Evolutionary conservation across 805 yeast genomes (phyloP).

Genomic region (Pichia deserticola): DNA sequence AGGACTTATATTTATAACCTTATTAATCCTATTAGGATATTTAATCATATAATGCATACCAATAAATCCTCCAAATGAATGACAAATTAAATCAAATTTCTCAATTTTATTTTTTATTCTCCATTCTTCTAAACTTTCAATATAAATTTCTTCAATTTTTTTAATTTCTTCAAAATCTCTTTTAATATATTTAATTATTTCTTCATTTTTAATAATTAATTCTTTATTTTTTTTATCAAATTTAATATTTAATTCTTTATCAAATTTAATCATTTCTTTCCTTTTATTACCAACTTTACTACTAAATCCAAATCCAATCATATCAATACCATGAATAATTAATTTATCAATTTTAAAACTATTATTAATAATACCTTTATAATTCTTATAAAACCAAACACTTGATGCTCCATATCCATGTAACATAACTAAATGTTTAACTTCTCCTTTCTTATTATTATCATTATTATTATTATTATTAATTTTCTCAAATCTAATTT

Average conservation of each 20-base stretch:
- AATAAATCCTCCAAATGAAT: constrained; percentile 68
- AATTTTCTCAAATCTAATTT: constrained; percentile 19
- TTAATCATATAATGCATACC: constrained; percentile 55
- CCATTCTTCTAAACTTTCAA: constrained; percentile 61
- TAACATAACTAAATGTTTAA: constrained; percentile 38
- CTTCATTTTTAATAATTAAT: constrained; percentile 1
- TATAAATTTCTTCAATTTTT: constrained; percentile 48
- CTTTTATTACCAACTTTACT: constrained; percentile 15
- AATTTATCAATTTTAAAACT: constrained; percentile 13
- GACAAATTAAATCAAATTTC: constrained; percentile 60
- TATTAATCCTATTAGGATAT: constrained; percentile 47
- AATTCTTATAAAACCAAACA: constrained; percentile 51
- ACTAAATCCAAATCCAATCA: constrained; percentile 49
- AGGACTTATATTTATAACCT: constrained; percentile 61
- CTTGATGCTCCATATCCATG: constrained; percentile 54
- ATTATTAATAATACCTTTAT: constrained; percentile 34
- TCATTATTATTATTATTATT: neutral
- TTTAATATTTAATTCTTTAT: constrained; percentile 17
- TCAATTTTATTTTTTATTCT: constrained; percentile 40
- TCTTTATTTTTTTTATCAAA: constrained; percentile 10
- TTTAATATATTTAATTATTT: constrained; percentile 18
- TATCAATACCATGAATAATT: constrained; percentile 37
- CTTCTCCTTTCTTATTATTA: neutral
- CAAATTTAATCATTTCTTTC: constrained; percentile 9
- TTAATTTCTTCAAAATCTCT: constrained; percentile 18